Conservation (phyloP, 768 basidiomycete species). For the Calocybe gangraenosa region DNA sequence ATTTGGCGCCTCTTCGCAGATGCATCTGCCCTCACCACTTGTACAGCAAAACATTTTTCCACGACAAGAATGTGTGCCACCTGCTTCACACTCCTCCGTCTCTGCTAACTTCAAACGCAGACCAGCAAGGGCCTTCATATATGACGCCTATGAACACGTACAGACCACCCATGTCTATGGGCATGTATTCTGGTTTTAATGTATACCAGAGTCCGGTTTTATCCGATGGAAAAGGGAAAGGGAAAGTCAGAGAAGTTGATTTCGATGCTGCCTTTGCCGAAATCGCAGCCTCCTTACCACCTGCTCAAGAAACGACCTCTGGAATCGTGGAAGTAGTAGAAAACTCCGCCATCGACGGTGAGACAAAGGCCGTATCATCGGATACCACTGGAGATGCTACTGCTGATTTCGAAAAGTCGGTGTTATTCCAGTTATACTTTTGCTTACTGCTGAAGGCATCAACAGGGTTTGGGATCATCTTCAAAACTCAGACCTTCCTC, state of each 20-base stretch:
- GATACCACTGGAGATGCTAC: conserved; percentile 23
- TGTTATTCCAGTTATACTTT: no score
- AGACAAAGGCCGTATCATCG: conserved; percentile 31
- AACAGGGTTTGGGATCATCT: conserved; percentile 60
- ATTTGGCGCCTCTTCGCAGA: conserved; percentile 34
- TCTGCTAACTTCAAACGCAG: conserved; percentile 17
- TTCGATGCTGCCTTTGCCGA: conserved; percentile 86
- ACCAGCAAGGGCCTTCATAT: conserved; percentile 38
- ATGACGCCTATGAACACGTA: conserved; percentile 31
- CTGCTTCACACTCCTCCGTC: not conserved
- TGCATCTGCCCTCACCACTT: conserved; percentile 20
- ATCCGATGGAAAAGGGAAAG: conserved; percentile 59
- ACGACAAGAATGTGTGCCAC: conserved; percentile 36
- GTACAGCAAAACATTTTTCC: conserved; percentile 28
- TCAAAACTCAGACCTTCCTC: conserved; percentile 53
- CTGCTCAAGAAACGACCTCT: conserved; percentile 36
- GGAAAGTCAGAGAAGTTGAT: conserved; percentile 72
- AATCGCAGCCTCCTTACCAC: conserved; percentile 47
- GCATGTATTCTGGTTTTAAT: conserved; percentile 29
- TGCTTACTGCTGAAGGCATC: not conserved
- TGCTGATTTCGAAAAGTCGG: conserved; percentile 54
- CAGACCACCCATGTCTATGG: conserved; percentile 34
- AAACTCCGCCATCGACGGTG: conserved; percentile 34
- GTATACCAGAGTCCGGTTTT: conserved; percentile 14
- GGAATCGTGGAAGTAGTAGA: conserved; percentile 54